These are phyloP conservation scores for Polygonum maritimum DNA, from an alignment of 148 eudicot species.

Conservation along the genomic window DNA sequence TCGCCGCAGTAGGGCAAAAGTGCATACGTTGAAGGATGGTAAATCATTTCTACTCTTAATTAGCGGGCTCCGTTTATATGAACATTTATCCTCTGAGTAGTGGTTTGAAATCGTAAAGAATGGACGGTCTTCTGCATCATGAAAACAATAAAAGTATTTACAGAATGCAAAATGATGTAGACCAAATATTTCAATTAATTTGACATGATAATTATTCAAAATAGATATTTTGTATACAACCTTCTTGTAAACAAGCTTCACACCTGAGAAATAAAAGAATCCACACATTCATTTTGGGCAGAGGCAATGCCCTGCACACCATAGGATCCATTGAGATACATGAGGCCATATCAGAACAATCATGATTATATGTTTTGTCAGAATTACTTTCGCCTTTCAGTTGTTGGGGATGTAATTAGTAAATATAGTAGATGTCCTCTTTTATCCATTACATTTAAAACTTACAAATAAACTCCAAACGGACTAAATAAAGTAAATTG, in stretches of 20 bases:
- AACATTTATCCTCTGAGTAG: too few species aligned
- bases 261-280: constrained; percentile 93
- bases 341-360: not conserved
- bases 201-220: not conserved
- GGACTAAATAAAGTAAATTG: too few species aligned
- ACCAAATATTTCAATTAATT: not conserved
- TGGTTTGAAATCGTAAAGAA: too few species aligned
- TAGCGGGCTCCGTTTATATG: too few species aligned
- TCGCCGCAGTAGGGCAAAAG: too few species aligned
- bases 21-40: too few species aligned
- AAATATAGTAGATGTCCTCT: too few species aligned
- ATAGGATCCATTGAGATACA: not conserved
- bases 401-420: not conserved
- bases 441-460: too few species aligned
- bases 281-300: constrained; percentile 90
- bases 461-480: too few species aligned
- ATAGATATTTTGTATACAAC: not conserved
- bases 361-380: not conserved
- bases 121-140: constrained; percentile 88
- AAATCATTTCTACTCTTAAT: too few species aligned
- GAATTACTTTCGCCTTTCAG: too few species aligned
- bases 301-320: constrained; percentile 67
- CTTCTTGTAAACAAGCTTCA: constrained; percentile 13
- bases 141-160: constrained; percentile 4
- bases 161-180: not conserved